Base-by-base conservation (phyloP, 2,329 filamentous ascomycete genomes). In the Pyrenochaeta sp. region DNA sequence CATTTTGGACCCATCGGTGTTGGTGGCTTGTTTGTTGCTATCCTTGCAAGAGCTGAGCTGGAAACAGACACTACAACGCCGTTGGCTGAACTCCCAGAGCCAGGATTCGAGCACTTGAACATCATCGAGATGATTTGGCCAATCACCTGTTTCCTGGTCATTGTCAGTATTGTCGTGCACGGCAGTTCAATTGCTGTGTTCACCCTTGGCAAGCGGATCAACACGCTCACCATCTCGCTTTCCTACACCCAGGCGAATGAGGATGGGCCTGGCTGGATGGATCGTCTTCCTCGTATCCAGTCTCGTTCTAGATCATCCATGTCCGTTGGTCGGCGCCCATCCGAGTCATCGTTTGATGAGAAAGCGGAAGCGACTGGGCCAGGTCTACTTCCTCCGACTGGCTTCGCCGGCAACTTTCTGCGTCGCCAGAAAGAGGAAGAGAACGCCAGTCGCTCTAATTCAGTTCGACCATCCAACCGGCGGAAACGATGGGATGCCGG, bases 131-230 rank as follows among this genome's bases (percentile, higher is more conserved):
- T 97, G 28, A 96, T 99, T 47, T 99, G 95, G 95, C 95, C 95
- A 0, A 93, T 99, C 57, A 92, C 91, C 0, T 92, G 92, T 0
- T 99, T 99, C 78, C 82, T 99, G 71, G 94, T 99, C 59, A 91
- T 99, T 52, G 86, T 91, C 3, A 99, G 95, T 12, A 99, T 99
- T 69, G 80, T 98, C 37, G 92, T 99, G 1, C 95, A 99, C 72
- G 95, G 95, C 24, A 98, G 95, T n/a, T 98, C 95, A 0, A 91
- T 99, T 68, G 95, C 95, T 5, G 95, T 99, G 8, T 99, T 99
- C 71, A 98, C 95, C 0, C 86, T 99, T 1, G 95, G 95, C 69
- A 99, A 98, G 79, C 93, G 91, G 60, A 99, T 99, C 85, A 98
- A 98, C 80, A 98, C 95, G 0, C 81, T 99, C 66, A 93, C 92